These are phyloP conservation scores for Pythium oligandrum DNA, from an alignment of 352 stramenopile species.

Conservation along the genomic window DNA sequence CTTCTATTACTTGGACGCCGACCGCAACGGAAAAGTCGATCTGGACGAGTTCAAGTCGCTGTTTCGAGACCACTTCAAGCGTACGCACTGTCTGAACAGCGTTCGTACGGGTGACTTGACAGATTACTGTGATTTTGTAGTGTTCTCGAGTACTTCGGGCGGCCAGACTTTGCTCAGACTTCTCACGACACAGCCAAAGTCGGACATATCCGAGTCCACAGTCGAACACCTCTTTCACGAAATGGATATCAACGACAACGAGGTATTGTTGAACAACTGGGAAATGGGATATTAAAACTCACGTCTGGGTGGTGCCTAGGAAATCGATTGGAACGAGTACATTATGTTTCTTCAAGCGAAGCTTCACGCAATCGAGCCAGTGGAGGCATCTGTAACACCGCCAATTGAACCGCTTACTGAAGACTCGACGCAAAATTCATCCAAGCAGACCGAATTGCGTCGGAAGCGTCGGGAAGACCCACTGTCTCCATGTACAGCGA, in stretches of 20 bases:
- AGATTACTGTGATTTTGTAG: too few relatives aligned
- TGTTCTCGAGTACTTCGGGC: too few relatives aligned
- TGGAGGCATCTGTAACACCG: neutral
- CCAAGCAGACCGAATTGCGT: conserved; percentile 3
- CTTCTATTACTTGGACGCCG: conserved; percentile 56
- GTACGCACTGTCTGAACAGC: conserved; percentile 11
- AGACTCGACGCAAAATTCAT: neutral
- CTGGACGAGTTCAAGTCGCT: conserved; percentile 47
- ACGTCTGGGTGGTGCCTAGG: neutral
- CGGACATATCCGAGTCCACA: conserved; percentile 3
- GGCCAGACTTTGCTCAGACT: conserved; percentile 1
- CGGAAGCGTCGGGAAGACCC: conserved; percentile 17
- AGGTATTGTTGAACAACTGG: conserved; percentile 19
- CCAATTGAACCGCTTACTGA: neutral
- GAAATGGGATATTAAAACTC: too few relatives aligned
- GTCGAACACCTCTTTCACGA: conserved; percentile 35
- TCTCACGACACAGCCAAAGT: neutral
- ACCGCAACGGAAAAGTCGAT: conserved; percentile 53
- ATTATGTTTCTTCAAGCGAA: conserved; percentile 35
- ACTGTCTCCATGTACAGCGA: too few relatives aligned
- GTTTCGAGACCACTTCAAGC: conserved; percentile 31
- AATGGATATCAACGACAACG: conserved; percentile 46
- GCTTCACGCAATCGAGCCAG: conserved; percentile 5
- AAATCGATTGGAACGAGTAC: conserved; percentile 59
- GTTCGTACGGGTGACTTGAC: too few relatives aligned